Base-by-base conservation (phyloP, 2,329 filamentous ascomycete genomes). In the Talaromyces sp. region DNA sequence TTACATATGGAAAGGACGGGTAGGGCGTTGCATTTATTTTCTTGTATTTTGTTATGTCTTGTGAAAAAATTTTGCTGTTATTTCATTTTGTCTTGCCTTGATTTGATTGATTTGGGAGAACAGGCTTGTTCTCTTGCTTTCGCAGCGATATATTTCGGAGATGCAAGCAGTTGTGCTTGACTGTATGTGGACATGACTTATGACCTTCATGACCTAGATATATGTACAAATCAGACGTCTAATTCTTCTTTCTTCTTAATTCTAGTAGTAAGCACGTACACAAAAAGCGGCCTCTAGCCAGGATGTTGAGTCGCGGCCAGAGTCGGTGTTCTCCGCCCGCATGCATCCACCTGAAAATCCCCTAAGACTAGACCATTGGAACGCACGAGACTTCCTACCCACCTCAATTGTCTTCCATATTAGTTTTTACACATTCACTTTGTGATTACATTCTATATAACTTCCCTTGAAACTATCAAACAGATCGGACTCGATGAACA, bases 181-280 rank as follows among this genome's bases (percentile, higher is more conserved):
- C 61, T 67, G 64, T 67, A 67, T 58, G 64, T 64, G 60, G 63
- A 67, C 63, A 62, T 60, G 60, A 65, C 54, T 67, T 60, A 67
- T 61, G 66, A 67, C 43, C 58, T 57, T 60, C 60, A 61, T 52
- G n/a, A 56, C 45, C 47, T 63, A 54, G 35, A 60, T 4, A 61
- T 57, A 43, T 49, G 57, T 57, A 61, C 47, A 54, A 54, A 57
- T 64, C 43, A 47, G 49, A 56, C 39, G 39, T 41, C 19, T 35
- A 25, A 17, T 37, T 22, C 27, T 39, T 39, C 5, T 27, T 17
- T 31, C 4, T 31, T 31, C 27, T 31, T 7, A 31, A 31, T 31
- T 31, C 27, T 6, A 31, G 27, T 31, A 31, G 27, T 31, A 31
- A 6, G 27, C 27, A 31, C 27, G 1, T 31, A 31, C 27, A 31